Evolutionary conservation across 2,329 filamentous ascomycete species (phyloP).

Genomic region (Acrodontium crateriforme): DNA sequence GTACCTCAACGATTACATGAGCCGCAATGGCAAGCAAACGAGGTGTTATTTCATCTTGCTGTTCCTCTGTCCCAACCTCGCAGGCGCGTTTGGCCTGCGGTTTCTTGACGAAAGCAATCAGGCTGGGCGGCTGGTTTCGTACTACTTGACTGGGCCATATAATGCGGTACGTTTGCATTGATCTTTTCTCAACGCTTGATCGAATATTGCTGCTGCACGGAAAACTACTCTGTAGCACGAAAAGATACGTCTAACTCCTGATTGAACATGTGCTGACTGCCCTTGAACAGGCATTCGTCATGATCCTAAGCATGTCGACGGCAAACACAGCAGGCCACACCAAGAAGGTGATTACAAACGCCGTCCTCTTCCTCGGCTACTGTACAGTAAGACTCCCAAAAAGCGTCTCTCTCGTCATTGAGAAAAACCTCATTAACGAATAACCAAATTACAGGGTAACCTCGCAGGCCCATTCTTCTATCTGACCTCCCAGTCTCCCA

Average conservation of each 20-base stretch:
- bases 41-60: slow-evolving; percentile 37
- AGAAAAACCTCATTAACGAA: neutral
- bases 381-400: slow-evolving; percentile 3
- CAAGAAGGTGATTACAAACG: slow-evolving; percentile 52
- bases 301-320: slow-evolving; percentile 36
- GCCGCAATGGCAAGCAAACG: slow-evolving; percentile 14
- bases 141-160: slow-evolving; percentile 38
- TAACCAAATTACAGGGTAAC: slow-evolving; percentile 40
- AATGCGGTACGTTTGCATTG: too few species aligned
- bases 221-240: too few species aligned
- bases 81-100: slow-evolving; percentile 43
- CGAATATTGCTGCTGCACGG: too few species aligned
- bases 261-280: too few species aligned
- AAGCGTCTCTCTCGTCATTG: neutral
- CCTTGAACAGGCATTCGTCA: slow-evolving; percentile 38
- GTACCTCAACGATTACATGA: slow-evolving; percentile 31
- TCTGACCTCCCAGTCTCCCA: slow-evolving; percentile 38
- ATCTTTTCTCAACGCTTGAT: too few species aligned
- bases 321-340: slow-evolving; percentile 43
- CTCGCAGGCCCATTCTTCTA: slow-evolving; percentile 52
- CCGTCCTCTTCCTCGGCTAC: slow-evolving; percentile 42
- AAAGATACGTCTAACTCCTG: too few species aligned
- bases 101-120: slow-evolving; percentile 38
- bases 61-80: slow-evolving; percentile 46
- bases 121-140: slow-evolving; percentile 44